Percentiles rank a stretch among this genome's conserved stretches.
Evolutionary conservation across 768 basidiomycete genomes (phyloP).

Genomic region (Saitozyma sp.): DNA sequence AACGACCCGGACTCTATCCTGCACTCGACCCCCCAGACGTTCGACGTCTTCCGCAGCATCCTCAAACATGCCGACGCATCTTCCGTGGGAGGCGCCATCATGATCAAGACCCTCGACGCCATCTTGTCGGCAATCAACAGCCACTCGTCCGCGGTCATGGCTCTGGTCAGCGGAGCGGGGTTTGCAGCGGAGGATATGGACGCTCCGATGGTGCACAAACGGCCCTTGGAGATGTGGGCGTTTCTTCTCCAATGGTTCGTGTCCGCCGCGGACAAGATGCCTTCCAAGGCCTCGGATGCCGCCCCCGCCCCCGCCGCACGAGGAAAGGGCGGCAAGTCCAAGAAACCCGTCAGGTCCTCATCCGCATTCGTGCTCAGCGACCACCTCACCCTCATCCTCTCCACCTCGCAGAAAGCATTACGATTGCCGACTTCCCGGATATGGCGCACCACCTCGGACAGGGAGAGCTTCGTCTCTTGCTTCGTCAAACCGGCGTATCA

Average conservation of each 20-base stretch:
- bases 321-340: slow-evolving; percentile 14
- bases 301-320: slow-evolving; percentile 52
- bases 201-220: slow-evolving; percentile 60
- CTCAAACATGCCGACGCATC: slow-evolving; percentile 60
- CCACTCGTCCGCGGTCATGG: slow-evolving; percentile 31
- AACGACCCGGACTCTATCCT: slow-evolving; percentile 71
- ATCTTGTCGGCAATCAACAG: slow-evolving; percentile 62
- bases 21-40: slow-evolving; percentile 60
- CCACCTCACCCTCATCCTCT: slow-evolving; percentile 70
- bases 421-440: slow-evolving; percentile 70
- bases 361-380: slow-evolving; percentile 61
- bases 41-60: slow-evolving; percentile 78
- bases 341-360: slow-evolving; percentile 52
- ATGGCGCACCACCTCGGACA: slow-evolving; percentile 84
- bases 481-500: slow-evolving; percentile 85
- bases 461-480: slow-evolving; percentile 82
- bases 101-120: slow-evolving; percentile 86
- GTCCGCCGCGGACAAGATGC: slow-evolving; percentile 73
- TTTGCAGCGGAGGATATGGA: slow-evolving; percentile 41
- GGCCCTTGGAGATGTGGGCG: slow-evolving; percentile 82
- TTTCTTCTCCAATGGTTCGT: slow-evolving; percentile 94
- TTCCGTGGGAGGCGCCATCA: slow-evolving; percentile 56
- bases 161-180: slow-evolving; percentile 24
- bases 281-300: slow-evolving; percentile 55
- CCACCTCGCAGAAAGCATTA: slow-evolving; percentile 71